A percentile compares a stretch with the other conserved stretches of the same genome.
Conservation (phyloP, 441 rosid species). For the Euphorbia schlechtendalii region DNA sequence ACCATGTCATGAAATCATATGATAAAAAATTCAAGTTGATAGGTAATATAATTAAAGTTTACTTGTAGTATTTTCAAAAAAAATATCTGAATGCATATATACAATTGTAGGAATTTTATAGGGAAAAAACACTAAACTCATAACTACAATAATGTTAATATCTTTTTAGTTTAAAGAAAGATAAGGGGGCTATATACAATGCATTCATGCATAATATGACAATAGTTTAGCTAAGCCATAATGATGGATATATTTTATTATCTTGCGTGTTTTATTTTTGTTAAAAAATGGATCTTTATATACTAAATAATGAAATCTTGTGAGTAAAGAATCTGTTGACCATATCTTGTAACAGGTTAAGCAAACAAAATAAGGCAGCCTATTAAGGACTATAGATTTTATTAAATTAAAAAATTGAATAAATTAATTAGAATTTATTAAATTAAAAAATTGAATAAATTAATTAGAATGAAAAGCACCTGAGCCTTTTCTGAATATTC, state of each 20-base stretch:
- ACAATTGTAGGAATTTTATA: too few species aligned
- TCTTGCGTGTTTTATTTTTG: constrained; percentile 1
- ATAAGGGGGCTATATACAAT: not conserved
- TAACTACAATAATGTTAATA: not conserved
- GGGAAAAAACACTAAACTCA: too few species aligned
- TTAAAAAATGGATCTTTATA: not conserved
- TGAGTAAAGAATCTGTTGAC: not conserved
- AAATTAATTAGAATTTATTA: too few species aligned
- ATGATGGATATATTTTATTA: not conserved
- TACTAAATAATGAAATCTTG: not conserved
- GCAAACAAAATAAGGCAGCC: constrained; percentile 20
- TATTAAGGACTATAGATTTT: constrained; percentile 12
- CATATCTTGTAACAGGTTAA: constrained; percentile 16
- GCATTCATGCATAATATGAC: constrained; percentile 5
- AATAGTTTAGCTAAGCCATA: not conserved
- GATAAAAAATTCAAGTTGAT: too few species aligned
- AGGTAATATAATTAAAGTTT: too few species aligned
- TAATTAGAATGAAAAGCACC: constrained; percentile 19
- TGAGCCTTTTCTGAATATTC: constrained; percentile 25
- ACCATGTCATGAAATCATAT: too few species aligned
- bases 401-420: not conserved
- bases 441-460: too few species aligned
- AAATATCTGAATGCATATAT: too few species aligned
- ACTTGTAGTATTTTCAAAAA: too few species aligned
- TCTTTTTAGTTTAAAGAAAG: not conserved